Evolutionary conservation across 495 filamentous ascomycete species (phyloP).

Genomic region (Bathelium albidoporum): DNA sequence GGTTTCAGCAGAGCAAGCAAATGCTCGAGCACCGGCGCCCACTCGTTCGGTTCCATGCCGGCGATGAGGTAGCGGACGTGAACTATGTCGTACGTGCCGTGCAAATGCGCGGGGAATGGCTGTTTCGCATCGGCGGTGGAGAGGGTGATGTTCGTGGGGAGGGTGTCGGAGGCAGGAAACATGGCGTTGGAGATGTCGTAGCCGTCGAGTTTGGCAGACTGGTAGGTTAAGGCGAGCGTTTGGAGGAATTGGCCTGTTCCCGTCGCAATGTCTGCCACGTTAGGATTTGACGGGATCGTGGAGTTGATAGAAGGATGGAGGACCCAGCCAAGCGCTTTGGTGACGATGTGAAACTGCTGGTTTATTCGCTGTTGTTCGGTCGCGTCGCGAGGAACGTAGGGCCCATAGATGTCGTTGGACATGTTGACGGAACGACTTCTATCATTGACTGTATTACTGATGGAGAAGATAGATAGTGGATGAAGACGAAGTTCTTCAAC

Average conservation of each 20-base stretch:
- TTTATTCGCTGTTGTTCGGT: neutral
- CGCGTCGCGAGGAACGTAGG: neutral
- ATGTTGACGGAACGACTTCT: neutral
- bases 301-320: neutral
- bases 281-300: neutral
- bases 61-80: conserved; percentile 14
- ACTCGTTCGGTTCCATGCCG: neutral
- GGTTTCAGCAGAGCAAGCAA: neutral
- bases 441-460: neutral
- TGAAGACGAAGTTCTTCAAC: neutral
- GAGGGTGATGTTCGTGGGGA: neutral
- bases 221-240: neutral
- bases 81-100: conserved; percentile 13
- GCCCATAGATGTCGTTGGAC: neutral
- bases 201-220: neutral
- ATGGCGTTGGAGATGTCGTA: neutral
- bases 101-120: no score
- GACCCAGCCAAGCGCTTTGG: neutral
- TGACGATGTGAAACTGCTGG: neutral
- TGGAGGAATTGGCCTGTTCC: neutral
- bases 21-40: neutral
- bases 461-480: neutral
- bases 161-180: neutral
- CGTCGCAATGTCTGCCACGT: neutral
- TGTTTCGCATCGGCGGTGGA: no score